Base-by-base conservation (phyloP, 1,139 yeast genomes). In the Yamadazyma membranifaciens region DNA sequence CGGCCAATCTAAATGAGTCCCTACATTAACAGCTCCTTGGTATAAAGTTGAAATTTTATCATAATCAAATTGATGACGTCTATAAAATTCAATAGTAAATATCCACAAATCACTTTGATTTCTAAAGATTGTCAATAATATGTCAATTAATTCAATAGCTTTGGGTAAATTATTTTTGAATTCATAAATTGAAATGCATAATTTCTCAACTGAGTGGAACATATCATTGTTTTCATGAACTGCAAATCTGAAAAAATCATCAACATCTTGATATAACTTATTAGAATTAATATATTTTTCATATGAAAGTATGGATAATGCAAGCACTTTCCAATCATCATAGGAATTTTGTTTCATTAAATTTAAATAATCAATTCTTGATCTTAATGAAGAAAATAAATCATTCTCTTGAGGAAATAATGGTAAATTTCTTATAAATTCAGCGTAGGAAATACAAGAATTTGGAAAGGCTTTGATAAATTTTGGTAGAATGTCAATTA, bases 81-180 rank as follows among this genome's bases (percentile, higher is more conserved):
- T 56, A 43, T 71, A 77, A 57, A 73, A 68, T 5, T 67, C 63
- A 34, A 61, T 55, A 7, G 70, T 69, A 40, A 59, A 65, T 6
- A 78, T 44, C 85, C 85, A 81, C 9, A 72, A 63, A 20, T 73
- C 79, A 12, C 69, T 55, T 44, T 73, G 69, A 3, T 52, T 44
- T 0, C 56, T 46, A 40, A 63, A 72, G 0, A 42, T 48, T 3
- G 52, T 50, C 4, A 67, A 42, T 25, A 78, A 47, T n/a, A 40
- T 38, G 2, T 52, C 45, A 40, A 75, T 46, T 2, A 65, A 42
- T 0, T 41, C 36, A 11, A 62, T 45, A 0, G 76, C 76, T 22
- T 43, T 45, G 0, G 51, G 59, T 0, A 54, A 20, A 16, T 61
- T 59, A 2, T 55, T 64, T 5, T 59, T 33, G 2, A 50, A 43